Conservation (phyloP, 179 eudicot species). For the Camellia oleifera region DNA sequence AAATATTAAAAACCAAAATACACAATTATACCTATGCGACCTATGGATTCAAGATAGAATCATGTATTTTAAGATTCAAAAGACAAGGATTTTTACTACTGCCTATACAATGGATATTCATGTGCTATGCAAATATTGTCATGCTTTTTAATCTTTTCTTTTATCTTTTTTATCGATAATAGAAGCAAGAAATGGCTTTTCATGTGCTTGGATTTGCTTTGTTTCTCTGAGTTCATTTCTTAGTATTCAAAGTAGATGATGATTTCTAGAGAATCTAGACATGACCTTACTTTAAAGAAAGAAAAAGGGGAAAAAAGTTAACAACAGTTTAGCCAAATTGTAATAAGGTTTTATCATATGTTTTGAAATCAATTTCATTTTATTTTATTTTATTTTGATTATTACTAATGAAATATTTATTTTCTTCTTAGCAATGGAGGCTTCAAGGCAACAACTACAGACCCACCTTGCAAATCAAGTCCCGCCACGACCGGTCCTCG, state of each 20-base stretch:
- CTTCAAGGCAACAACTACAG: slow-evolving; percentile 79
- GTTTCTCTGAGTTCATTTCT: neutral
- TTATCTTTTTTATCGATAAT: slow-evolving; percentile 10
- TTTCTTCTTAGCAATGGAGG: slow-evolving; percentile 63
- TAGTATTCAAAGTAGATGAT: neutral
- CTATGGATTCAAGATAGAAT: slow-evolving; percentile 5
- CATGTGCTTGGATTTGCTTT: slow-evolving; percentile 21
- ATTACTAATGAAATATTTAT: neutral
- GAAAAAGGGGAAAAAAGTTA: neutral
- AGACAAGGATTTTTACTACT: neutral
- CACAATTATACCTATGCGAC: too few species aligned
- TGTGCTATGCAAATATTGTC: slow-evolving; percentile 10
- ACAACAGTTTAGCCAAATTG: neutral
- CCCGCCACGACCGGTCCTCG: slow-evolving; percentile 50
- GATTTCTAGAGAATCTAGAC: neutral
- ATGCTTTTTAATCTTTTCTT: slow-evolving; percentile 20
- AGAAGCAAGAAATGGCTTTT: slow-evolving; percentile 34
- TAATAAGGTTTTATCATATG: too few species aligned
- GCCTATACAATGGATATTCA: slow-evolving; percentile 23
- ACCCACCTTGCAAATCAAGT: slow-evolving; percentile 45
- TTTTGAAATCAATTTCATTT: too few species aligned
- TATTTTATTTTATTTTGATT: too few species aligned
- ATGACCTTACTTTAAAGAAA: slow-evolving; percentile 3
- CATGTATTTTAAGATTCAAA: slow-evolving; percentile 4
- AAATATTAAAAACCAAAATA: neutral